Percentiles rank a stretch among this genome's conserved stretches.
These are phyloP conservation scores for Thelephora terrestris DNA, from an alignment of 1,284 basidiomycete species.

Conservation along the genomic window DNA sequence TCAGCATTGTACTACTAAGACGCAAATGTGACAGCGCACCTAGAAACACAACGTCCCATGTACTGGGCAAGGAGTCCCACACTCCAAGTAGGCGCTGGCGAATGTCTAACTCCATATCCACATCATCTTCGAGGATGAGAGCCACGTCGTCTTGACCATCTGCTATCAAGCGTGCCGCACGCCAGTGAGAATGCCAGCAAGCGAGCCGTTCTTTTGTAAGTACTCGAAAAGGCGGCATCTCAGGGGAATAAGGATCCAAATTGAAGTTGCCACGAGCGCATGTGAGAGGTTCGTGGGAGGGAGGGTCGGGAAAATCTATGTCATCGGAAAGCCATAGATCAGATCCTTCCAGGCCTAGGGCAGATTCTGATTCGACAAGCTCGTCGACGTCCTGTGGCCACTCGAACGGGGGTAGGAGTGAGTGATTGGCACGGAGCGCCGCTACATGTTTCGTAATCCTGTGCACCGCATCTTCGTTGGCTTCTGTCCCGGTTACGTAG, in stretches of 20 bases:
- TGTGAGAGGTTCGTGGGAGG: constrained; percentile 24
- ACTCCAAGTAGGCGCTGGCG: constrained; percentile 35
- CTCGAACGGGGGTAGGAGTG: constrained; percentile 19
- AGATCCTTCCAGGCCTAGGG: constrained; percentile 23
- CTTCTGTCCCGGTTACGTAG: constrained; percentile 38
- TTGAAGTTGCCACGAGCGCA: constrained; percentile 39
- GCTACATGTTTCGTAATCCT: constrained; percentile 34
- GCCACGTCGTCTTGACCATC: constrained; percentile 23
- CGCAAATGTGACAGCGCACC: constrained; percentile 32
- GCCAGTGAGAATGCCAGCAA: constrained; percentile 68
- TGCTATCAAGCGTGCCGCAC: constrained; percentile 39
- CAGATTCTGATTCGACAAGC: constrained; percentile 17
- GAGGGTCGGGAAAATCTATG: neutral
- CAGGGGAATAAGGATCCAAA: constrained; percentile 28
- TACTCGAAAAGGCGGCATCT: constrained; percentile 34
- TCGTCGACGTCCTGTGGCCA: constrained; percentile 38
- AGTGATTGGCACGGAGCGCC: constrained; percentile 13
- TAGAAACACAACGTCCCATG: constrained; percentile 72
- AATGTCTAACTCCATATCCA: constrained; percentile 69
- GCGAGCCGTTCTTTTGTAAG: constrained; percentile 52
- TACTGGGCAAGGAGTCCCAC: constrained; percentile 45
- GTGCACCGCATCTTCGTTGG: constrained; percentile 27
- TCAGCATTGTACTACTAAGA: constrained; percentile 1
- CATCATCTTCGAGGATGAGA: constrained; percentile 69
- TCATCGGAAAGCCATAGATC: constrained; percentile 22